Base-by-base conservation (phyloP, 208 protist genomes). In the Blastocrithidia nonstop region DNA sequence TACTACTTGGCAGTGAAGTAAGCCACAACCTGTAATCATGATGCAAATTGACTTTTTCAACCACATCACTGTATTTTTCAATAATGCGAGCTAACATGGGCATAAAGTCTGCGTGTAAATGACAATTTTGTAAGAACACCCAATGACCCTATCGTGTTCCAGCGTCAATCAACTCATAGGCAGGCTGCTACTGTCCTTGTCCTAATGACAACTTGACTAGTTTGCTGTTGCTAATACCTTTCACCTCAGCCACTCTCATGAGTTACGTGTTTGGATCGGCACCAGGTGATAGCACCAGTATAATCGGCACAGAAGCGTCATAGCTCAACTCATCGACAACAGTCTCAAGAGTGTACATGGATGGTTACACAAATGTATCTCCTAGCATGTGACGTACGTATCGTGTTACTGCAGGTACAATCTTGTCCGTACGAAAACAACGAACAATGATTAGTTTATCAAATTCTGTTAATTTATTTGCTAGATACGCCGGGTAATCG, bases 11-110 rank as follows among this genome's bases (percentile, higher is more conserved):
- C 63, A 99, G 90, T 6, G 92, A 95, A 8, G 96, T 98, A 21
- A 99, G 80, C 96, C 96, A 98, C 11, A 99, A 61, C 15, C 97
- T 79, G 76, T 97, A 99, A 45, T 97, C 71, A 32, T 68, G 67
- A 69, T 97, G 64, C 42, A 98, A 65, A 43, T 77, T 80, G 24
- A 82, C 66, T 61, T 96, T 92, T 21, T 76, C 73, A 15, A 69
- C 57, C 23, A 79, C 71, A 40, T 90, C 77, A 47, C 77, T 87
- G 54, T 95, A 91, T 52, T 87, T 66, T 65, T 96, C 90, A 36
- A 97, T 90, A 39, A 96, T 69, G 22, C 85, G 75, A 23, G 93
- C 84, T 4, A 97, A 69, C 11, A 61, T 57, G 3, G 93, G 91
- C 90, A 98, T 95, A 59, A 94, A 97, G 54, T 95, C 92, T 28